These are phyloP conservation scores for Petunia hybrid DNA, from an alignment of 305 asterid species.

Conservation along the genomic window DNA sequence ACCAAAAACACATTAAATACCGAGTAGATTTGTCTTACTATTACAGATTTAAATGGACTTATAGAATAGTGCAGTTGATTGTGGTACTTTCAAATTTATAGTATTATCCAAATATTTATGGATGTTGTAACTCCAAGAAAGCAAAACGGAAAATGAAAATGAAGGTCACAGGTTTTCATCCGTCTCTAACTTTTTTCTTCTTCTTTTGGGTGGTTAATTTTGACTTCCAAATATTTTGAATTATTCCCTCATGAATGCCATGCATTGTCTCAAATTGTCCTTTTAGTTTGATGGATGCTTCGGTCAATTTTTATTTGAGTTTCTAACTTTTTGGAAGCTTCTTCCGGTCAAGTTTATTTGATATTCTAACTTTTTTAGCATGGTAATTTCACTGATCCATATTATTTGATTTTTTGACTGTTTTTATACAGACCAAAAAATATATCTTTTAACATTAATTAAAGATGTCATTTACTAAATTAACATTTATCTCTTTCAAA, in stretches of 20 bases:
- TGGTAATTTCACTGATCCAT: too few species aligned
- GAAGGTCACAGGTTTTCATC: not conserved
- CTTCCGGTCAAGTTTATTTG: too few species aligned
- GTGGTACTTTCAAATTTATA: conserved; percentile 2
- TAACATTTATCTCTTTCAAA: too few species aligned
- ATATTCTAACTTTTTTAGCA: too few species aligned
- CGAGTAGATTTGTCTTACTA: not conserved
- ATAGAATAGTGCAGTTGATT: not conserved
- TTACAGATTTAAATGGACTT: not conserved
- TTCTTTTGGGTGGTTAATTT: not conserved
- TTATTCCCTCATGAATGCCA: not conserved
- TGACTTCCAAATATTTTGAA: not conserved
- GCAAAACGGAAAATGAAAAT: not conserved
- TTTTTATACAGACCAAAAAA: too few species aligned
- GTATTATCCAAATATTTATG: conserved; percentile 2
- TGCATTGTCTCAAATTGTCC: too few species aligned
- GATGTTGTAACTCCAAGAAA: not conserved
- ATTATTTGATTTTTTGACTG: too few species aligned
- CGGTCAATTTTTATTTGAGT: too few species aligned
- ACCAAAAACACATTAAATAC: conserved; percentile 3
- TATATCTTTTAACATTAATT: too few species aligned
- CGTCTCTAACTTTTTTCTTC: not conserved
- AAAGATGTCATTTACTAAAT: too few species aligned
- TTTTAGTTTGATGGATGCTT: too few species aligned
- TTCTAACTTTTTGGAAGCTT: too few species aligned